Conservation (phyloP, 176 grass and related monocot genomes). For the Metroxylon sagu region DNA sequence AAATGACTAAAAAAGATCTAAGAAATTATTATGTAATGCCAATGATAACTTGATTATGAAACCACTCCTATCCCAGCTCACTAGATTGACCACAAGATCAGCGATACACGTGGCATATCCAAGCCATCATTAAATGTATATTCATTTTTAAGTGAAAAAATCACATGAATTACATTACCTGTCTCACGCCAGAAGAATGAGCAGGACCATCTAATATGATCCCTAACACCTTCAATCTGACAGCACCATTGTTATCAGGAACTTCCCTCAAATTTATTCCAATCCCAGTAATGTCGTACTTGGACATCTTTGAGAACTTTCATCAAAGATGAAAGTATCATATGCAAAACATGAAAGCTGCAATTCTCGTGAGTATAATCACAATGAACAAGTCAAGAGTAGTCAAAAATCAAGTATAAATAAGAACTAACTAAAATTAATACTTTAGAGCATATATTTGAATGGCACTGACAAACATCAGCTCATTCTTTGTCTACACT, state of each 20-base stretch:
- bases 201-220: constrained; percentile 84
- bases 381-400: background rate
- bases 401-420: background rate
- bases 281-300: constrained; percentile 88
- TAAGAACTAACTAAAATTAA: constrained; percentile 12
- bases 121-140: background rate
- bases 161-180: constrained; percentile 34
- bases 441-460: background rate
- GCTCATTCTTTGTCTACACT: too few relatives aligned
- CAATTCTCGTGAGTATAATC: constrained; percentile 35
- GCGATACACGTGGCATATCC: background rate
- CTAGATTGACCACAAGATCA: background rate
- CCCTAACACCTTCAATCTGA: constrained; percentile 87
- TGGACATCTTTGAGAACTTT: constrained; percentile 97
- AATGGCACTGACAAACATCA: too few relatives aligned
- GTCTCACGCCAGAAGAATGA: constrained; percentile 76
- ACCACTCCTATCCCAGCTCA: background rate
- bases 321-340: constrained; percentile 28
- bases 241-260: constrained; percentile 44
- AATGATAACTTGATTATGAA: too few relatives aligned
- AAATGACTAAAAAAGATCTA: too few relatives aligned
- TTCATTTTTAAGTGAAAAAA: background rate
- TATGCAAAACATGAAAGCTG: constrained; percentile 45
- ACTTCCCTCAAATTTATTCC: constrained; percentile 89
- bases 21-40: too few relatives aligned